These are phyloP conservation scores for Nemania serpens DNA, from an alignment of 2,329 filamentous ascomycete species.

Conservation along the genomic window DNA sequence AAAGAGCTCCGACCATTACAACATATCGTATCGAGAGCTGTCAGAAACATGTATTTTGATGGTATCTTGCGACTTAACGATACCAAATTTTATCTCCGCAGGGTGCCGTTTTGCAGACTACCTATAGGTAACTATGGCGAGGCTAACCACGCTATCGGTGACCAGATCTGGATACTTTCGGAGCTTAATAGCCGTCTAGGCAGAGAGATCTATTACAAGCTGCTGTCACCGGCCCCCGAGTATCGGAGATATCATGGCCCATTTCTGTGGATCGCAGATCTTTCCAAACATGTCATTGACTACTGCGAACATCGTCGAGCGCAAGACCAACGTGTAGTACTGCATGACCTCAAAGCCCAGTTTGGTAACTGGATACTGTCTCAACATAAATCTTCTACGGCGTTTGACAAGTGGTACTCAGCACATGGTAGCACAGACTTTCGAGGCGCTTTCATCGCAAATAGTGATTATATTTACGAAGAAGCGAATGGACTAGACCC, in stretches of 20 bases:
- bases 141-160: slow-evolving; percentile 51
- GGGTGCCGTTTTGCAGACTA: slow-evolving; percentile 59
- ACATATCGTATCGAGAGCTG: slow-evolving; percentile 49
- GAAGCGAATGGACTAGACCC: slow-evolving; percentile 58
- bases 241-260: slow-evolving; percentile 66
- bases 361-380: slow-evolving; percentile 63
- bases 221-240: slow-evolving; percentile 59
- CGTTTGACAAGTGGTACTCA: slow-evolving; percentile 60
- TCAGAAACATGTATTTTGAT: slow-evolving; percentile 58
- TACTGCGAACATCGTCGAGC: slow-evolving; percentile 54
- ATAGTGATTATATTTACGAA: slow-evolving; percentile 67
- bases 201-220: slow-evolving; percentile 64
- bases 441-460: slow-evolving; percentile 60
- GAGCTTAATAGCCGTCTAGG: slow-evolving; percentile 43
- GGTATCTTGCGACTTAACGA: slow-evolving; percentile 58
- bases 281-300: slow-evolving; percentile 74
- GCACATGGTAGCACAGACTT: slow-evolving; percentile 62
- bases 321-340: slow-evolving; percentile 45
- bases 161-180: slow-evolving; percentile 69
- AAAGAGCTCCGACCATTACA: slow-evolving; percentile 61
- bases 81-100: slow-evolving; percentile 55
- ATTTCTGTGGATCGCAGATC: slow-evolving; percentile 72
- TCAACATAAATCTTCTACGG: slow-evolving; percentile 47
- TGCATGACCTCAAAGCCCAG: slow-evolving; percentile 59
- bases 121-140: slow-evolving; percentile 70